Conservation (phyloP, 495 filamentous ascomycete species). For the Xylaria curta region DNA sequence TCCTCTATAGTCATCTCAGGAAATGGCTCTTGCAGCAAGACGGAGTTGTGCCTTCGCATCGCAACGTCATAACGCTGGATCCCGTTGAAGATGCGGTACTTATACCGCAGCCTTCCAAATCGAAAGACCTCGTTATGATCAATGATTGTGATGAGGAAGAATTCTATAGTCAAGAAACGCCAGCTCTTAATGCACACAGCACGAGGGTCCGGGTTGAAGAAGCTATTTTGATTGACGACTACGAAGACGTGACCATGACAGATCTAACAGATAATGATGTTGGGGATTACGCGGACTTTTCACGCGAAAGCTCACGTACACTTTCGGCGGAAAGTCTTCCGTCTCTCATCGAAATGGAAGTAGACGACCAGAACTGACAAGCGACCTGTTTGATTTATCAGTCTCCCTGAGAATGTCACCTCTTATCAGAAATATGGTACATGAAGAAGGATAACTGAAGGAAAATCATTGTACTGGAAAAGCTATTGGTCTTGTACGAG, state of each 20-base stretch:
- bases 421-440: not conserved
- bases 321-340: constrained; percentile 18
- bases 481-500: not conserved
- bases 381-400: not conserved
- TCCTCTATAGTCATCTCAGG: constrained; percentile 63
- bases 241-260: not conserved
- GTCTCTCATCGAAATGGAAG: constrained; percentile 3
- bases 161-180: not conserved
- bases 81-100: not conserved
- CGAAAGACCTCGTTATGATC: not conserved
- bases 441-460: not conserved
- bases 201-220: not conserved
- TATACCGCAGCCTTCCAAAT: not conserved
- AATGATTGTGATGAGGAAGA: not conserved
- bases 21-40: constrained; percentile 63
- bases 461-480: not conserved
- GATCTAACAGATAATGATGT: not conserved
- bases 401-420: not conserved
- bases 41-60: constrained; percentile 23
- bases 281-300: not conserved
- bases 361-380: not conserved
- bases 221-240: not conserved
- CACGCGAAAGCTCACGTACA: constrained; percentile 14
- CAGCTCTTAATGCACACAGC: not conserved
- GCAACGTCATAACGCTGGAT: not conserved